Percentiles rank a stretch among this genome's conserved stretches.
Evolutionary conservation across 1,284 basidiomycete genomes (phyloP).

Genomic region (Cryptococcus sp.): DNA sequence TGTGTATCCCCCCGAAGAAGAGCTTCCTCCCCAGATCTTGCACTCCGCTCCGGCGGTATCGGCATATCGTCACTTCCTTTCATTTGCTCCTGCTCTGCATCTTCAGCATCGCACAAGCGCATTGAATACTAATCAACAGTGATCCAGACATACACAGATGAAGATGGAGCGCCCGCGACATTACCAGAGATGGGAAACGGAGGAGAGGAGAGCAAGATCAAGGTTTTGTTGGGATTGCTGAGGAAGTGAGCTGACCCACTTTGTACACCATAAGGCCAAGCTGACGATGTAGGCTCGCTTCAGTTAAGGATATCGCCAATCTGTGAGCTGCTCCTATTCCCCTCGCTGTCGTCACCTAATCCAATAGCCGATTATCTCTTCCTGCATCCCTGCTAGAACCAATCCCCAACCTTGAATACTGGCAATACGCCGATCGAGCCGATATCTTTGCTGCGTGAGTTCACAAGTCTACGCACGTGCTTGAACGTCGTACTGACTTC

Average conservation of each 20-base stretch:
- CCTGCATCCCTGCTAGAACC: constrained; percentile 87
- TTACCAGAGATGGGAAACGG: constrained; percentile 68
- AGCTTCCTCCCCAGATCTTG: no score
- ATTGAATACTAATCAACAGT: constrained; percentile 9
- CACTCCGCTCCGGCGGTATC: no score
- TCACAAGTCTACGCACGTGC: not conserved
- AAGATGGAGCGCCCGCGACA: constrained; percentile 52
- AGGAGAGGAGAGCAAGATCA: constrained; percentile 81
- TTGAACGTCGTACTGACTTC: constrained; percentile 19
- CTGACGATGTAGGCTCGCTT: constrained; percentile 7
- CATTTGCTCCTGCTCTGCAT: not conserved
- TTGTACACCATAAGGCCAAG: not conserved
- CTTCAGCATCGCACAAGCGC: not conserved
- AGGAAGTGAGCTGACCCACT: constrained; percentile 65
- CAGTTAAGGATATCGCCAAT: constrained; percentile 81
- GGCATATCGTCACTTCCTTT: not conserved
- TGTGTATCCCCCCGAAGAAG: no score
- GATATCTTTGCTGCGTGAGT: constrained; percentile 84
- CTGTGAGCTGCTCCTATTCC: constrained; percentile 58
- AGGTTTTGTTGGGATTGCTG: constrained; percentile 80
- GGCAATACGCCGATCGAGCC: constrained; percentile 90
- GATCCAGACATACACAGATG: constrained; percentile 39
- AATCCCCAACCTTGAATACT: constrained; percentile 90
- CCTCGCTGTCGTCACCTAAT: constrained; percentile 2
- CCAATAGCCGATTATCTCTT: constrained; percentile 75